Percentiles rank a stretch among this genome's conserved stretches.
phyloP scores from a whole-genome alignment of 257 asterid genomes.

The Solanum chmielewskii region DNA sequence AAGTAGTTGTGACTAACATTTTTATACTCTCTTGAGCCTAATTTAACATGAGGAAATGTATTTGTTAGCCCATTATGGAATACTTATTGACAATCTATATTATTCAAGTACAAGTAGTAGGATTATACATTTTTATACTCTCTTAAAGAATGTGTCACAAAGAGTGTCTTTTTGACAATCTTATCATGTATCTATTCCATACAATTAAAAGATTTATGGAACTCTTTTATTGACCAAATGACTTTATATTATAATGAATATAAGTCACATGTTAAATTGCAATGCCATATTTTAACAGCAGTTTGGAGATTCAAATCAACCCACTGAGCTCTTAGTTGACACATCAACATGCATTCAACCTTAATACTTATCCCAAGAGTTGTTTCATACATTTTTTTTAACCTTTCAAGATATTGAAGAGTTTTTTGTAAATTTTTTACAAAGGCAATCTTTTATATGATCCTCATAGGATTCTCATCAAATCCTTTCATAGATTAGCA shows the following conservation, averaged over 20 bases:
- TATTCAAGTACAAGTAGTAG: too few species aligned
- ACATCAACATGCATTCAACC: background rate
- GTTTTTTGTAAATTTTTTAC: background rate
- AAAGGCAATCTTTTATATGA: constrained; percentile 5
- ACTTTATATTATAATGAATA: background rate
- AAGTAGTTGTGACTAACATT: background rate
- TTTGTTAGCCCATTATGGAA: background rate
- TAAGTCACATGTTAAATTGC: background rate
- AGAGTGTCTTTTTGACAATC: background rate
- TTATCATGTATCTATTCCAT: background rate
- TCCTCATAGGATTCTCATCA: constrained; percentile 5
- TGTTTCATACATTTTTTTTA: background rate
- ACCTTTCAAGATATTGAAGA: constrained; percentile 14
- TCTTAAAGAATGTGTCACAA: background rate
- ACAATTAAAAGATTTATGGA: background rate
- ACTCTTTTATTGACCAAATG: background rate
- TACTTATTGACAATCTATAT: too few species aligned
- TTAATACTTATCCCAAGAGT: background rate
- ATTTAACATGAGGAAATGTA: background rate
- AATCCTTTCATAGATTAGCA: background rate
- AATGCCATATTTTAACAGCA: background rate
- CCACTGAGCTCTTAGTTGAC: background rate
- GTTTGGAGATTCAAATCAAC: background rate
- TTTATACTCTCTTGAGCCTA: background rate
- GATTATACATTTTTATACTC: too few species aligned